Evolutionary conservation across 768 basidiomycete genomes (phyloP).

Genomic region (Phlebiopsis flavidoalba): DNA sequence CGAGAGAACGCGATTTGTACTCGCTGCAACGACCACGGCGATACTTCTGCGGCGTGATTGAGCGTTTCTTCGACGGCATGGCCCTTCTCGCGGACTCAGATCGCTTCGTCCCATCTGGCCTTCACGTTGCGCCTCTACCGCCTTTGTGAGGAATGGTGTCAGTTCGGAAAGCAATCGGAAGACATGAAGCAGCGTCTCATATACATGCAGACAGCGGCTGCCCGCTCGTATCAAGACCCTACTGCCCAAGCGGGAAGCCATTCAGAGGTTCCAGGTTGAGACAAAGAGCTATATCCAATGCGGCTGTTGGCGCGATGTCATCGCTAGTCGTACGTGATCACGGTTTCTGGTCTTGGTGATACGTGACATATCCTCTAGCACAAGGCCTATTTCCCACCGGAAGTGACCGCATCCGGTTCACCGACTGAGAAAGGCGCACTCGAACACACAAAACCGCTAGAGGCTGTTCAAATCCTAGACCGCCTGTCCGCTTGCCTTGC

Average conservation of each 20-base stretch:
- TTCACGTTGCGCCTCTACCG: conserved; percentile 78
- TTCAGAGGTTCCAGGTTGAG: conserved; percentile 64
- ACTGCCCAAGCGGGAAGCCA: conserved; percentile 37
- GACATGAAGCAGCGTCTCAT: conserved; percentile 63
- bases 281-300: conserved; percentile 67
- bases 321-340: conserved; percentile 71
- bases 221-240: conserved; percentile 49
- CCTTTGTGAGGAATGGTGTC: conserved; percentile 92
- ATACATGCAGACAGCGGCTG: conserved; percentile 64
- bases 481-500: conserved; percentile 66
- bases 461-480: conserved; percentile 50
- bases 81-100: conserved; percentile 69
- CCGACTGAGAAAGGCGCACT: conserved; percentile 50
- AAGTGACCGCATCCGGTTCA: conserved; percentile 47
- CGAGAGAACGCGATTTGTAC: conserved; percentile 70
- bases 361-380: conserved; percentile 39
- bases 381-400: conserved; percentile 71
- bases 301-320: conserved; percentile 84
- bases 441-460: conserved; percentile 52
- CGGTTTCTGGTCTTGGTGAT: background rate
- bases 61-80: conserved; percentile 77
- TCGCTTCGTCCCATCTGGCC: conserved; percentile 67
- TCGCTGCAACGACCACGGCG: conserved; percentile 78
- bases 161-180: conserved; percentile 72
- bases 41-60: conserved; percentile 88